phyloP scores from a whole-genome alignment of 176 grass and related monocot genomes.

The Eremochloa ophiuroides region DNA sequence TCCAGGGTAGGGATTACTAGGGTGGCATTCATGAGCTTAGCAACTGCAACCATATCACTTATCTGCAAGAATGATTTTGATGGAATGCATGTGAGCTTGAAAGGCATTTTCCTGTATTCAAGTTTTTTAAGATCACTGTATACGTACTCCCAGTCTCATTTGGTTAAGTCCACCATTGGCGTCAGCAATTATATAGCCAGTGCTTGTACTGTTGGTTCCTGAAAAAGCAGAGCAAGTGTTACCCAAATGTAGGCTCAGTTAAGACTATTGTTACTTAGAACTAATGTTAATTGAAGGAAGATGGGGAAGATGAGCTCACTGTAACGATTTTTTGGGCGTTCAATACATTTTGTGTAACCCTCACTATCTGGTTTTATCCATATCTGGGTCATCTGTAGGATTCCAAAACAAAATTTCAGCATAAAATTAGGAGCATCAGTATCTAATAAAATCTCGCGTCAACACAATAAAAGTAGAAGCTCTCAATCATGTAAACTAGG shows the following conservation, averaged over 20 bases:
- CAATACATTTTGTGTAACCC: conserved; percentile 53
- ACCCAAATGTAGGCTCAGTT: background rate
- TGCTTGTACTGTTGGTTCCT: conserved; percentile 37
- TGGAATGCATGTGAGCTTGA: background rate
- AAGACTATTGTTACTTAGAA: background rate
- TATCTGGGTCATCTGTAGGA: conserved; percentile 43
- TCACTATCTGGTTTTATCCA: conserved; percentile 48
- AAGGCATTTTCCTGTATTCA: conserved; percentile 12
- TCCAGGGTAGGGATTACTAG: conserved; percentile 74
- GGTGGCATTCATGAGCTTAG: conserved; percentile 81
- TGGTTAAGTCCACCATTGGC: conserved; percentile 86
- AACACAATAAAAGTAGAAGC: background rate
- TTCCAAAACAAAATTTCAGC: conserved; percentile 19
- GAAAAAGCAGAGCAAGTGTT: conserved; percentile 1
- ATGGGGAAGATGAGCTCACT: conserved; percentile 27
- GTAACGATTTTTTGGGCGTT: conserved; percentile 34
- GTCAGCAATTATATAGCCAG: conserved; percentile 60
- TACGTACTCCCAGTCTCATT: conserved; percentile 79
- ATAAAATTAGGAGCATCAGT: background rate
- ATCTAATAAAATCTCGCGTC: background rate
- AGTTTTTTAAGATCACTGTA: background rate
- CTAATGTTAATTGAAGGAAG: background rate
- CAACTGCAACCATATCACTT: conserved; percentile 78
- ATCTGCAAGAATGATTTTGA: conserved; percentile 50
- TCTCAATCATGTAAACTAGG: background rate